Conservation (phyloP, 2,329 filamentous ascomycete species). For the Penicillium sp. region DNA sequence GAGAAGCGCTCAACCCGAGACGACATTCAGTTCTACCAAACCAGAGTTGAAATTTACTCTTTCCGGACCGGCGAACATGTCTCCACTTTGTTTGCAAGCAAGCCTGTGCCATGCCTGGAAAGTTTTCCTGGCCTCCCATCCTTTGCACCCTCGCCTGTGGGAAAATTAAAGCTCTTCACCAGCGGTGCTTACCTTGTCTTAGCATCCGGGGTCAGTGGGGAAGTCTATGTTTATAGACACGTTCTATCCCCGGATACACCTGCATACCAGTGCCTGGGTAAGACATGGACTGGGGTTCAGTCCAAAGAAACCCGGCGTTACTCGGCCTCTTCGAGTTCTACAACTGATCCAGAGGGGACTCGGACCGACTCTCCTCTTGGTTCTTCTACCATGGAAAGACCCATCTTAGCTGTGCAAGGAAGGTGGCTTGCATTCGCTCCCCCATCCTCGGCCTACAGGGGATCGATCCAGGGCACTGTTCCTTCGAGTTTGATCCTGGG, state of each 20-base stretch:
- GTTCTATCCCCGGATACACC: constrained; percentile 21
- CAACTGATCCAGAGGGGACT: constrained; percentile 46
- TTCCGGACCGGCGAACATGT: constrained; percentile 71
- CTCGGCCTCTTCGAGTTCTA: constrained; percentile 48
- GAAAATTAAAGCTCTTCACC: constrained; percentile 71
- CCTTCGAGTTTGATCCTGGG: constrained; percentile 35
- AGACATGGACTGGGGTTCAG: constrained; percentile 88
- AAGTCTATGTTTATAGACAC: constrained; percentile 74
- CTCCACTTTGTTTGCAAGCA: constrained; percentile 72
- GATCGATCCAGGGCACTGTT: constrained; percentile 45
- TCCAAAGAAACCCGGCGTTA: constrained; percentile 46
- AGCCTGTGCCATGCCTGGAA: constrained; percentile 58
- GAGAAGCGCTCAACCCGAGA: constrained; percentile 28
- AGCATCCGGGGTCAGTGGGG: constrained; percentile 78
- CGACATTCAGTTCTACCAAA: constrained; percentile 63
- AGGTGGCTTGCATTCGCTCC: constrained; percentile 50
- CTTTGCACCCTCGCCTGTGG: constrained; percentile 66
- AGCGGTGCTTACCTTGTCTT: constrained; percentile 71
- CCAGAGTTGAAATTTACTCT: constrained; percentile 85
- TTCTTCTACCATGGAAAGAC: constrained; percentile 31
- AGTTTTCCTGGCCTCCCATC: constrained; percentile 62
- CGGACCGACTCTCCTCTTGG: constrained; percentile 40
- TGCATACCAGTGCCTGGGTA: constrained; percentile 70
- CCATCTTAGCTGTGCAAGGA: constrained; percentile 46
- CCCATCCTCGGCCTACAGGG: constrained; percentile 40